Evolutionary conservation across 2,329 filamentous ascomycete species (phyloP).

Genomic region (Ophiostoma quercus): DNA sequence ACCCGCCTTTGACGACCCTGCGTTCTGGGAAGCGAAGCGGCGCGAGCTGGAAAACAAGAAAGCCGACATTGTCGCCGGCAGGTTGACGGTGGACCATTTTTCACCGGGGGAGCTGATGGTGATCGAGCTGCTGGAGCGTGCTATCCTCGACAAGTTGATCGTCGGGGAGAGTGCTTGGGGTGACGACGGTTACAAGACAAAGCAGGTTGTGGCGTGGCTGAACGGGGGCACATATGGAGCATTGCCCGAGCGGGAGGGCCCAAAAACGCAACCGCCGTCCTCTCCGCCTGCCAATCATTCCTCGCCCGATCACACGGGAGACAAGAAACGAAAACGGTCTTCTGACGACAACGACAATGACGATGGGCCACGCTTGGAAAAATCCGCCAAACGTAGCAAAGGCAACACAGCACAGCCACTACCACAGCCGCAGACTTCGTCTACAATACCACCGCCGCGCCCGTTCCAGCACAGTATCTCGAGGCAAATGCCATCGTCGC

Average conservation of each 20-base stretch:
- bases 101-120: not conserved
- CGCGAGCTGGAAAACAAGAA: not conserved
- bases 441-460: not conserved
- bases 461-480: not conserved
- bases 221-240: not conserved
- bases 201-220: not conserved
- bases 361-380: not conserved
- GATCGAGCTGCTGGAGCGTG: not conserved
- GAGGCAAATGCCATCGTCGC: not conserved
- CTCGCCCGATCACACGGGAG: not conserved
- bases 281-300: not conserved
- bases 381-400: not conserved
- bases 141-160: not conserved
- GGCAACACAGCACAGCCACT: not conserved
- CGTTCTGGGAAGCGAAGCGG: not conserved
- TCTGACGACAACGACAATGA: not conserved
- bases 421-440: not conserved
- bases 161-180: not conserved
- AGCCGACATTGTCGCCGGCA: not conserved
- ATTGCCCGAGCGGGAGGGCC: not conserved
- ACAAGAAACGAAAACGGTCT: not conserved
- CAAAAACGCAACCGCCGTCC: not conserved
- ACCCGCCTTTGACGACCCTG: not conserved
- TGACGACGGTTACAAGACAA: not conserved
- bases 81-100: not conserved